phyloP scores from a whole-genome alignment of 2,329 filamentous ascomycete genomes.

The Celoporthe dispersa region DNA sequence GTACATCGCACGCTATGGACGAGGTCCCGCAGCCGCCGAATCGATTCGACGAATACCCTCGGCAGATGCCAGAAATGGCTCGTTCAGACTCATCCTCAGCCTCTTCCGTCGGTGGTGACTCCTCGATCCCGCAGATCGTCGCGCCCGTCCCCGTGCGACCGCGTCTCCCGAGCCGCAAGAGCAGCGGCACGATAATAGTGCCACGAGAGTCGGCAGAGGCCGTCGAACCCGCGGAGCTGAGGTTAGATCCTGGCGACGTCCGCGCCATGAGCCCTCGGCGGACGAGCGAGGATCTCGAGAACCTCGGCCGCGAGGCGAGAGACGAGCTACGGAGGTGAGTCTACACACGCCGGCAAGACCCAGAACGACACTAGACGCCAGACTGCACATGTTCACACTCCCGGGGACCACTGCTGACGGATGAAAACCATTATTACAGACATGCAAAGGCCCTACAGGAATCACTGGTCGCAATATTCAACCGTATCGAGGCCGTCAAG shows the following conservation, averaged over 20 bases:
- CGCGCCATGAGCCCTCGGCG: slow-evolving; percentile 92
- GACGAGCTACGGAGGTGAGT: slow-evolving; percentile 63
- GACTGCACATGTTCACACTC: background rate
- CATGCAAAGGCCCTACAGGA: slow-evolving; percentile 89
- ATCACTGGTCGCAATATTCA: slow-evolving; percentile 85
- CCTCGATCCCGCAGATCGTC: slow-evolving; percentile 48
- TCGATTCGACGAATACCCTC: slow-evolving; percentile 21
- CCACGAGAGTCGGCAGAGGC: slow-evolving; percentile 72
- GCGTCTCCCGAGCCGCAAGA: slow-evolving; percentile 72
- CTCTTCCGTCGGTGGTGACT: slow-evolving; percentile 38
- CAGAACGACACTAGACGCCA: background rate
- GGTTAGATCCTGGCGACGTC: slow-evolving; percentile 85
- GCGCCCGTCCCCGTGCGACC: slow-evolving; percentile 64
- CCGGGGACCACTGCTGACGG: slow-evolving; percentile 25
- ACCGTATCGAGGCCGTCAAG: slow-evolving; percentile 92
- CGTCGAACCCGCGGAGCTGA: slow-evolving; percentile 72
- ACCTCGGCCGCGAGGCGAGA: slow-evolving; percentile 81
- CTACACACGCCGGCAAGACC: background rate
- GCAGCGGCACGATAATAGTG: slow-evolving; percentile 82
- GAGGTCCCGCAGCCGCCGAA: slow-evolving; percentile 21
- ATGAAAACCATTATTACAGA: slow-evolving; percentile 50
- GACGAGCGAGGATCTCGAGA: slow-evolving; percentile 89
- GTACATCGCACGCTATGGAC: slow-evolving; percentile 19
- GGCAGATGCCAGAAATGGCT: slow-evolving; percentile 33
- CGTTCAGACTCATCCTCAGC: slow-evolving; percentile 42